Evolutionary conservation across 257 asterid genomes (phyloP), one percentile per base, ranked within the genome.

Genomic region (Lithospermum erythrorhizon): DNA sequence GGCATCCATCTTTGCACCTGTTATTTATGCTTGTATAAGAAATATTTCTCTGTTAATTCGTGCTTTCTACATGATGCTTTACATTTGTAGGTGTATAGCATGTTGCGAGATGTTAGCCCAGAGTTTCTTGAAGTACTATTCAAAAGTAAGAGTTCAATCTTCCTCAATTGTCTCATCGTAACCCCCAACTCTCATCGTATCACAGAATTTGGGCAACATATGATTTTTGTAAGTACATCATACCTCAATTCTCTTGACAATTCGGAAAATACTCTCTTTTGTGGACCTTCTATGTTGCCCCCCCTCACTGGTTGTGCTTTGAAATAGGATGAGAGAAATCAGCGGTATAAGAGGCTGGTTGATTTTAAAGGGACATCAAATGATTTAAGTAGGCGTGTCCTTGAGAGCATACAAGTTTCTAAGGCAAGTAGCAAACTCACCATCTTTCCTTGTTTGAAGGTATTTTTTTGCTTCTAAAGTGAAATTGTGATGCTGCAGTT

Each of bases 151-250:
- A 83, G 67, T 57, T 70, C 77, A 16, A 81, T 89, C 69, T 86
- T 93, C 66, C 82, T 86, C 47, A 82, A 82, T 76, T 68, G 75
- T 65, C 59, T 87, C 72, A 89, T 93, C 22, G 86, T 93, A 73
- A 86, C 97, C 60, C 99, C 99, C 47, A 93, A 93, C 72, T 72
- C 85, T 70, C 87, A 84, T 61, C 95, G 99, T 9, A 85, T 93
- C 66, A 82, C 89, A 62, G 99, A 93, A 75, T 84, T 84, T 55
- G 94, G 94, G 66, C 84, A 68, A 62, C 84, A 77, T 71, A 84
- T 93, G 62, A 67, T 78, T 53, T 68, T 73, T 49, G 99, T 93
- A 78, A 81, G 96, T 79, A 66, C 25, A 73, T 25, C 58, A 9
- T 61, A 21, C 30, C 61, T 15, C 49, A 52, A 21, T 49, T 57